These are phyloP conservation scores for Hyaloscypha finlandica DNA, from an alignment of 495 filamentous ascomycete genomes.

Conservation along the genomic window DNA sequence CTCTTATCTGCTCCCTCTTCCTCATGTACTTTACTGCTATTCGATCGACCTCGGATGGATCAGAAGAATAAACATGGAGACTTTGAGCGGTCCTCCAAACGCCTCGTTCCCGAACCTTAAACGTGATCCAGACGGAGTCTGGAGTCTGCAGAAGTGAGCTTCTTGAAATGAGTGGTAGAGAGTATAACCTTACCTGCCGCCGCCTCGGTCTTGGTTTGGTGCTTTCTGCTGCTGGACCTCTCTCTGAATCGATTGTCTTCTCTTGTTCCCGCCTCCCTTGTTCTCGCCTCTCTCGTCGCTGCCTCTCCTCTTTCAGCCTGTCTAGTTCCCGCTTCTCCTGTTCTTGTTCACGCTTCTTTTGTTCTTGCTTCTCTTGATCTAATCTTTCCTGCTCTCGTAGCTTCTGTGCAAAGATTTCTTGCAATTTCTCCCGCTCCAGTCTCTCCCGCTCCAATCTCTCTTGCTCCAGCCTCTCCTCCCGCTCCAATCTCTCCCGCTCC, in stretches of 20 bases:
- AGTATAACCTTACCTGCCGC: conserved; percentile 19
- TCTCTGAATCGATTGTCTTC: conserved; percentile 10
- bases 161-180: conserved; percentile 13
- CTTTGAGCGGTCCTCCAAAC: conserved; percentile 19
- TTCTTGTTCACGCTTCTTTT: conserved; percentile 3
- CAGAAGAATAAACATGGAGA: conserved; percentile 14
- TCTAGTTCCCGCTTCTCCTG: conserved; percentile 7
- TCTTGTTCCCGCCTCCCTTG: conserved; percentile 12
- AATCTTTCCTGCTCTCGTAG: conserved; percentile 7
- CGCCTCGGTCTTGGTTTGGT: conserved; percentile 11
- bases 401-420: too few relatives aligned
- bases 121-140: conserved; percentile 10
- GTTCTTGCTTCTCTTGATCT: background rate
- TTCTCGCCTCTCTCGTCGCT: background rate
- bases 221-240: background rate
- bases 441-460: too few relatives aligned
- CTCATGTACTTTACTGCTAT: conserved; percentile 20
- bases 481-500: too few relatives aligned
- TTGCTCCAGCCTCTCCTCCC: too few relatives aligned
- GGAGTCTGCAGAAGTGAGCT: conserved; percentile 15
- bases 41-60: conserved; percentile 21
- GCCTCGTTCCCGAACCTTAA: background rate
- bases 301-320: too few relatives aligned
- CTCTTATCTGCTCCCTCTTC: conserved; percentile 19
- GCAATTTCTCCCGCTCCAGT: too few relatives aligned